A percentile compares a stretch with the other conserved stretches of the same genome.
Evolutionary conservation across 2,329 filamentous ascomycete species (phyloP).

Genomic region (Dactylellina drechsleri): DNA sequence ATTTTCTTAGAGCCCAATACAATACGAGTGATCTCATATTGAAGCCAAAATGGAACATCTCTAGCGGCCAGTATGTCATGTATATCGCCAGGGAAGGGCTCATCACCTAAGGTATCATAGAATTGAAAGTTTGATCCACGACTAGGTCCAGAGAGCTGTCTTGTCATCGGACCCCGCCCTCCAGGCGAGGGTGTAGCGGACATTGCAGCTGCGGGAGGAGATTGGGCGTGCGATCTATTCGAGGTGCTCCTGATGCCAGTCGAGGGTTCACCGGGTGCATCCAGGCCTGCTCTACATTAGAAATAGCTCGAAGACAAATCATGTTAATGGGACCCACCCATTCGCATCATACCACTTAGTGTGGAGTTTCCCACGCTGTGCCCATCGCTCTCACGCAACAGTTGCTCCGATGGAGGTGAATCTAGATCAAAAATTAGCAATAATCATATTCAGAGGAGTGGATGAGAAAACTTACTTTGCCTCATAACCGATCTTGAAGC

Average conservation of each 20-base stretch:
- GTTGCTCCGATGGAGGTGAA: conserved; percentile 24
- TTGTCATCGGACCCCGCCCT: not conserved
- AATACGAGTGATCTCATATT: conserved; percentile 26
- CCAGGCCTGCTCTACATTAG: not conserved
- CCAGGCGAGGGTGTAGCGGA: not conserved
- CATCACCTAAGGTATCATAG: conserved; percentile 13
- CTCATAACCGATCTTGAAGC: conserved; percentile 28
- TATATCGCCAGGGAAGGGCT: conserved; percentile 43
- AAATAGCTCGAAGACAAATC: too few species aligned
- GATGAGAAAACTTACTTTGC: conserved; percentile 5
- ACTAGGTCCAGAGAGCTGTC: not conserved
- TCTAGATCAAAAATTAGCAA: conserved; percentile 1
- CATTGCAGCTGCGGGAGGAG: too few species aligned
- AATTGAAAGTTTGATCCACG: not conserved
- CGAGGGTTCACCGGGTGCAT: conserved; percentile 3
- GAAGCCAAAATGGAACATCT: conserved; percentile 35
- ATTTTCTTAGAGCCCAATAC: conserved; percentile 16
- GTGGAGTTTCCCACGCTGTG: not conserved
- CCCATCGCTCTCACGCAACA: conserved; percentile 2
- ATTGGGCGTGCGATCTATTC: not conserved
- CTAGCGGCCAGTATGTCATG: not conserved
- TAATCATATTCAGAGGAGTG: not conserved
- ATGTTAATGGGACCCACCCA: not conserved
- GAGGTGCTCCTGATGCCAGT: not conserved
- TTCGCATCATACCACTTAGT: not conserved